phyloP scores from a whole-genome alignment of 129 eudicot genomes.

The Silybum marianum region DNA sequence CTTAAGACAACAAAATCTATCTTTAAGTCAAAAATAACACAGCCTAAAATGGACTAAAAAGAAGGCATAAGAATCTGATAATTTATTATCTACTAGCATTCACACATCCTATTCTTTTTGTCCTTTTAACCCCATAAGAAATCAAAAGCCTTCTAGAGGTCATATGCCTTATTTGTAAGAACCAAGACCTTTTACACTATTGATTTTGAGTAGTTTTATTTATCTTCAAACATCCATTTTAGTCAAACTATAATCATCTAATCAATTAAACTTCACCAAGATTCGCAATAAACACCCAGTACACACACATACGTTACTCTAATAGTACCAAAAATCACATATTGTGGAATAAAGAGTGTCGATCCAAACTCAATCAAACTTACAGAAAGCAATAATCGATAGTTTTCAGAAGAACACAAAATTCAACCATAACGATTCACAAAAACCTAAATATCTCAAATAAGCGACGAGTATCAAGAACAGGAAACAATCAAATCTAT shows the following conservation, averaged over 20 bases:
- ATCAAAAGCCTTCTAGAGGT: neutral
- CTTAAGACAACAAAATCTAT: neutral
- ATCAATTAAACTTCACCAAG: neutral
- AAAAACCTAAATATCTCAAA: neutral
- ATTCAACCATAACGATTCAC: neutral
- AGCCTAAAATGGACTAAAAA: neutral
- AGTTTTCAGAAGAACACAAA: neutral
- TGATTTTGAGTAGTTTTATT: neutral
- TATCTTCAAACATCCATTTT: neutral
- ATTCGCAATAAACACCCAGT: neutral
- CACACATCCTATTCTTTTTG: neutral
- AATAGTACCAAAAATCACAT: neutral
- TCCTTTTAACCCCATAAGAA: neutral
- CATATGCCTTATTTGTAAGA: neutral
- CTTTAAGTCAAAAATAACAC: neutral
- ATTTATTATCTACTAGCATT: neutral
- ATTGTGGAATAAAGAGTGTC: neutral
- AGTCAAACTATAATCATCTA: neutral
- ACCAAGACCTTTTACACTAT: neutral
- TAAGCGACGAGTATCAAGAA: slow-evolving; percentile 2
- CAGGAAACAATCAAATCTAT: slow-evolving; percentile 1
- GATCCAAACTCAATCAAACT: neutral
- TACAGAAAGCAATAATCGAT: neutral
- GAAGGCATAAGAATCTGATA: neutral
- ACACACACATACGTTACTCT: neutral